Conservation (phyloP, 768 basidiomycete genomes). For the Mycena kentingensis region DNA sequence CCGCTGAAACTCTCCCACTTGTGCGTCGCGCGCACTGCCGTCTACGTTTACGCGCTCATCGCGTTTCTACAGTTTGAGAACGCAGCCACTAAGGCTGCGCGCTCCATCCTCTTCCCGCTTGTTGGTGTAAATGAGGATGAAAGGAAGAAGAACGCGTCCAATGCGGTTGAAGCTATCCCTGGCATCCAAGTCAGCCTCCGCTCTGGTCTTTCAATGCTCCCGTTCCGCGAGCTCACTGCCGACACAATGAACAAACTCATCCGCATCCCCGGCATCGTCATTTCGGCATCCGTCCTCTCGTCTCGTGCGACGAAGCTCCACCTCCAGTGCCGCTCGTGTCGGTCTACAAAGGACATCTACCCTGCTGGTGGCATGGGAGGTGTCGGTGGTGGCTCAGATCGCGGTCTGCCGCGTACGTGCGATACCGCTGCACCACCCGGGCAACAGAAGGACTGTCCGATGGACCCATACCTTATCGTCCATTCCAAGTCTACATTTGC, state of each 20-base stretch:
- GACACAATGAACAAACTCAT: conserved; percentile 95
- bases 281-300: conserved; percentile 91
- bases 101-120: conserved; percentile 80
- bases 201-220: conserved; percentile 90
- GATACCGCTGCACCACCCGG: conserved; percentile 78
- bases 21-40: conserved; percentile 46
- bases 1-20: conserved; percentile 85
- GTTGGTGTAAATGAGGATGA: conserved; percentile 50
- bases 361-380: conserved; percentile 82
- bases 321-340: conserved; percentile 90
- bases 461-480: conserved; percentile 94
- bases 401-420: conserved; percentile 84
- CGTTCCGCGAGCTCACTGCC: conserved; percentile 92
- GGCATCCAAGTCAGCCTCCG: conserved; percentile 86
- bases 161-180: conserved; percentile 45
- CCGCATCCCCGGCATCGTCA: conserved; percentile 96
- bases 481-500: conserved; percentile 94
- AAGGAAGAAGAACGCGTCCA: conserved; percentile 44
- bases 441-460: conserved; percentile 91
- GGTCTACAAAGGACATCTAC: conserved; percentile 74
- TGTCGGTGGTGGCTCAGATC: conserved; percentile 81
- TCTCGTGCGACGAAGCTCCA: conserved; percentile 91
- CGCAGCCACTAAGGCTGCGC: conserved; percentile 83
- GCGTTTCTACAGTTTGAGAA: conserved; percentile 74
- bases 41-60: not conserved